Evolutionary conservation across 768 basidiomycete species (phyloP).

Genomic region (Tephrocybe sp.): DNA sequence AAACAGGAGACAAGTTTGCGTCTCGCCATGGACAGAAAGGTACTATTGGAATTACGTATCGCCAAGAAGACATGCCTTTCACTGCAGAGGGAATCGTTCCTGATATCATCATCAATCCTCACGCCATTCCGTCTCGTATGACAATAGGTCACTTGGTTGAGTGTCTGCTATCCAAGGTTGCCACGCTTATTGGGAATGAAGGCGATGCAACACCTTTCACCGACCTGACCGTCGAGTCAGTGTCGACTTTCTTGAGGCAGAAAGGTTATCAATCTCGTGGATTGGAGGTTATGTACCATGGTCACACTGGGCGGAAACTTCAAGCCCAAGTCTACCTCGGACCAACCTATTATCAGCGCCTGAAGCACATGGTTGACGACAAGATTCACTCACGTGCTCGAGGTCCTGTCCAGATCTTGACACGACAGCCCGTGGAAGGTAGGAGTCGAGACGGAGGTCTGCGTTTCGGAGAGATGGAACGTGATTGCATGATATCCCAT

Average conservation of each 20-base stretch:
- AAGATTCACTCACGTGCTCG: slow-evolving; percentile 98
- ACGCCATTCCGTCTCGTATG: slow-evolving; percentile 99
- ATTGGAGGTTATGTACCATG: slow-evolving; percentile 98
- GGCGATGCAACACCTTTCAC: slow-evolving; percentile 99
- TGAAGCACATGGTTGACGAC: slow-evolving; percentile 99
- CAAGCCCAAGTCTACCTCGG: slow-evolving; percentile 99
- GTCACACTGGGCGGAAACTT: slow-evolving; percentile 96
- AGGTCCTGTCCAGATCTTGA: slow-evolving; percentile 97
- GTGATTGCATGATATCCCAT: slow-evolving; percentile 99
- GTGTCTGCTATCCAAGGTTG: slow-evolving; percentile 94
- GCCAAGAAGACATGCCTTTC: slow-evolving; percentile 99
- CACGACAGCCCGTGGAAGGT: slow-evolving; percentile 97
- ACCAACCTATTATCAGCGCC: slow-evolving; percentile 97
- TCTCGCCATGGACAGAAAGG: slow-evolving; percentile 99
- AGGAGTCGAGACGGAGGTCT: slow-evolving; percentile 97
- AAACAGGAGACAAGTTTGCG: slow-evolving; percentile 99
- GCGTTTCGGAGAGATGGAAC: slow-evolving; percentile 99
- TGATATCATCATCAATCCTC: slow-evolving; percentile 97
- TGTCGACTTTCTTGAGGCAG: slow-evolving; percentile 86
- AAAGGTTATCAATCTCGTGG: slow-evolving; percentile 98
- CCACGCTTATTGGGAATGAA: slow-evolving; percentile 93
- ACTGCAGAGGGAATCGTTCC: slow-evolving; percentile 96
- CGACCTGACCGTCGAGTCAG: slow-evolving; percentile 94
- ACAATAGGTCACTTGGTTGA: slow-evolving; percentile 99
- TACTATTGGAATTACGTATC: slow-evolving; percentile 98